These are phyloP conservation scores for Trichoderma cornu-damae DNA, from an alignment of 2,329 filamentous ascomycete genomes.

Conservation along the genomic window DNA sequence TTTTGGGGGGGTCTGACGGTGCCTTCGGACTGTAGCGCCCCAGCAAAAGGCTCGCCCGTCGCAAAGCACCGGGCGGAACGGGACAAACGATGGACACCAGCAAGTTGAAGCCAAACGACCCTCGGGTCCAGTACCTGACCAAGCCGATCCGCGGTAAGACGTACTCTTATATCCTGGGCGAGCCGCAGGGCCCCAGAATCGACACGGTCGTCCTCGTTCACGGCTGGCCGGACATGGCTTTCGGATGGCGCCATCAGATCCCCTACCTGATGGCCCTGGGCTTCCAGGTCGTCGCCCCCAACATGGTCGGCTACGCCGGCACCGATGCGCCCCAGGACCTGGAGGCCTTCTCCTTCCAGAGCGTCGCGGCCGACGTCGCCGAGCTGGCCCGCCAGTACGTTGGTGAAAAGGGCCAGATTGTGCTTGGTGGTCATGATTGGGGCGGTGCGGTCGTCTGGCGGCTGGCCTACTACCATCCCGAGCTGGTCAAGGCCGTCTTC, in stretches of 20 bases:
- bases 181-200: constrained; percentile 41
- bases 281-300: constrained; percentile 74
- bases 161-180: constrained; percentile 61
- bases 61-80: too few species aligned
- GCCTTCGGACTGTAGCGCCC: too few species aligned
- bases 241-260: constrained; percentile 88
- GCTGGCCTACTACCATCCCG: constrained; percentile 65
- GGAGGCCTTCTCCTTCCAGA: constrained; percentile 64
- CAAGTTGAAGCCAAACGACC: constrained; percentile 62
- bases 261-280: constrained; percentile 67
- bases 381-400: constrained; percentile 58
- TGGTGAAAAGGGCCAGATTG: constrained; percentile 50
- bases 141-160: constrained; percentile 61
- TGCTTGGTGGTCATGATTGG: constrained; percentile 92
- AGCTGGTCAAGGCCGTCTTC: constrained; percentile 70
- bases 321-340: constrained; percentile 63
- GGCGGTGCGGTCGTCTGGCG: constrained; percentile 75
- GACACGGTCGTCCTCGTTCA: constrained; percentile 57
- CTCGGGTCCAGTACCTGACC: constrained; percentile 59
- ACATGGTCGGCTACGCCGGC: constrained; percentile 80
- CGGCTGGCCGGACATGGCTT: constrained; percentile 76
- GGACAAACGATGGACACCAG: constrained; percentile 55
- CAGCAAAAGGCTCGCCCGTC: too few species aligned
- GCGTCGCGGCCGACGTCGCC: constrained; percentile 67
- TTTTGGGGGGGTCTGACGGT: too few species aligned